Evolutionary conservation across 1,284 basidiomycete genomes (phyloP).

Genomic region (Ustilago sp.): DNA sequence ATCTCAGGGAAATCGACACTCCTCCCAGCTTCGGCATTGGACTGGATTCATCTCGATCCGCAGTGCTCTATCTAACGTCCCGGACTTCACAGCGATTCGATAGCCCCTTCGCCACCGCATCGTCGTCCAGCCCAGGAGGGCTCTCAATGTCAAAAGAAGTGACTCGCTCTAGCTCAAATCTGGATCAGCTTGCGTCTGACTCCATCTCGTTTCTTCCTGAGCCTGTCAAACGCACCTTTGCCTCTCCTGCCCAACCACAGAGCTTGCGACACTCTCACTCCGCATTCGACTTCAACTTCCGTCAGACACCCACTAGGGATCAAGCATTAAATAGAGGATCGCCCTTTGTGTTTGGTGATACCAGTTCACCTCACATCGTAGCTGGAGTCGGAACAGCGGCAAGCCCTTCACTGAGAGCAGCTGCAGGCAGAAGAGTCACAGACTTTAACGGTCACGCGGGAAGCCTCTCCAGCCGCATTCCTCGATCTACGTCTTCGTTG

Average conservation of each 20-base stretch:
- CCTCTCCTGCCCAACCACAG: constrained; percentile 4
- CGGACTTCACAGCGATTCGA: constrained; percentile 24
- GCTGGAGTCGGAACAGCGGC: constrained; percentile 1
- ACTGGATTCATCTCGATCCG: constrained; percentile 8
- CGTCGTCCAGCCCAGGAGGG: constrained; percentile 10
- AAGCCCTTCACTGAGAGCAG: constrained; percentile 1
- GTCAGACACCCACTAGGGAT: not conserved
- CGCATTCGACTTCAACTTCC: constrained; percentile 26
- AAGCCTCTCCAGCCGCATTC: constrained; percentile 31
- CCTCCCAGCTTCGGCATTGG: constrained; percentile 22
- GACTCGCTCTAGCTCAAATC: constrained; percentile 19
- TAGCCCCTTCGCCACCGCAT: constrained; percentile 6
- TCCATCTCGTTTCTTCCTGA: constrained; percentile 18
- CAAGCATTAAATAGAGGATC: constrained; percentile 1
- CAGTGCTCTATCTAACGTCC: constrained; percentile 1
- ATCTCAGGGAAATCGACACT: constrained; percentile 37
- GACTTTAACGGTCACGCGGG: constrained; percentile 16
- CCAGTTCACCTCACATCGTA: not conserved
- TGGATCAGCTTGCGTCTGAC: constrained; percentile 6
- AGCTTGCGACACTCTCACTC: constrained; percentile 24
- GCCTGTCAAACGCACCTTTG: constrained; percentile 37
- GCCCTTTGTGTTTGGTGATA: constrained; percentile 27
- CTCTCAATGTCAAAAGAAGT: not conserved
- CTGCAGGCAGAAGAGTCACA: constrained; percentile 16
- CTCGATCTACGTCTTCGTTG: constrained; percentile 18